Percentiles rank a stretch among this genome's conserved stretches.
Conservation (phyloP, 805 yeast genomes). For the Yarrowia sp. region DNA sequence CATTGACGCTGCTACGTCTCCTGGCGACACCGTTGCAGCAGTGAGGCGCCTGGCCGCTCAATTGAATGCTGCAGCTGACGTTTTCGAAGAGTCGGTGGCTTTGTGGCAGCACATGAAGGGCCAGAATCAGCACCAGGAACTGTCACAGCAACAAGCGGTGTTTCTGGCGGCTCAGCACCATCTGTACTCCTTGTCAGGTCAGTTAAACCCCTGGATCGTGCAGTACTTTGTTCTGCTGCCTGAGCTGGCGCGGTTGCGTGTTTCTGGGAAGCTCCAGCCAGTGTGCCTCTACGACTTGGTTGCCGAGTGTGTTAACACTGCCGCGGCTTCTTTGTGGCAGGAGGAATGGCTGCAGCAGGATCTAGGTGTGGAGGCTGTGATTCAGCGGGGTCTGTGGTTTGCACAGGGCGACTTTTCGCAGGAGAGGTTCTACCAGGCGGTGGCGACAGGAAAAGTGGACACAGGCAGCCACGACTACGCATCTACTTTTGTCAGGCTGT, state of each 20-base stretch:
- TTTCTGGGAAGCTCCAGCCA: background rate
- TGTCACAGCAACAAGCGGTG: slow-evolving; percentile 1
- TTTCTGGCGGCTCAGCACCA: slow-evolving; percentile 14
- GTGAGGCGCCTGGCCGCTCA: slow-evolving; percentile 7
- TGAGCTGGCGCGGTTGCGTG: background rate
- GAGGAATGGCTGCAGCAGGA: background rate
- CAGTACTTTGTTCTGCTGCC: slow-evolving; percentile 4
- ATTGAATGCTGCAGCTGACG: background rate
- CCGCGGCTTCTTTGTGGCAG: background rate
- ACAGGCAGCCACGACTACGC: background rate
- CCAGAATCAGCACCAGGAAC: background rate
- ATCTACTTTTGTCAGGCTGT: slow-evolving; percentile 4
- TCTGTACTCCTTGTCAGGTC: slow-evolving; percentile 3
- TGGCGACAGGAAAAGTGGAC: background rate
- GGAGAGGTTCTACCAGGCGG: background rate
- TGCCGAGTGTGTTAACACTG: slow-evolving; percentile 3
- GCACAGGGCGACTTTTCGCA: background rate
- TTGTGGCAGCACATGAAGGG: slow-evolving; percentile 13
- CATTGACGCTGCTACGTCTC: background rate
- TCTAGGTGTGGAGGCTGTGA: background rate
- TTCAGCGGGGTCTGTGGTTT: slow-evolving; percentile 7
- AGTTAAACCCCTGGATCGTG: slow-evolving; percentile 3
- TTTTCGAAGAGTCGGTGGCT: slow-evolving; percentile 15
- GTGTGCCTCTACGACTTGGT: slow-evolving; percentile 1
- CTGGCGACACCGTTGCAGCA: slow-evolving; percentile 8